phyloP scores from a whole-genome alignment of 208 protist species.

The Wallacemonas sp. region DNA sequence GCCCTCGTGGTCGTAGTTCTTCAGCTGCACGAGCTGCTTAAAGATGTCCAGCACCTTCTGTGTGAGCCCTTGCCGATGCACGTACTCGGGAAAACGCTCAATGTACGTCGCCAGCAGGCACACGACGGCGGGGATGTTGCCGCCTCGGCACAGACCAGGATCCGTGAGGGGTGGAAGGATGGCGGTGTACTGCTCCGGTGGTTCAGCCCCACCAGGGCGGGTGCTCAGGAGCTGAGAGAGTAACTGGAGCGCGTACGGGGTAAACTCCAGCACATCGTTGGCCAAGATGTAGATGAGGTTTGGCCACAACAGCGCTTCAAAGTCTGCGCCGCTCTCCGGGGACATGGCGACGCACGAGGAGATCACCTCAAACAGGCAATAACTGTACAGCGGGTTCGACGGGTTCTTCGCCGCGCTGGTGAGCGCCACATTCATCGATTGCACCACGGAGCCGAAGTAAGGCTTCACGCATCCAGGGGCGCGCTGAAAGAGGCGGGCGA shows the following conservation, averaged over 20 bases:
- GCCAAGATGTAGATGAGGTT: constrained; percentile 84
- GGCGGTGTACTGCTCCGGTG: constrained; percentile 49
- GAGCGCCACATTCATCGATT: constrained; percentile 44
- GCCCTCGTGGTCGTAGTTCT: constrained; percentile 91
- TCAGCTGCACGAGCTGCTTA: constrained; percentile 62
- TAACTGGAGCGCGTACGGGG: constrained; percentile 97
- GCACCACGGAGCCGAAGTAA: constrained; percentile 62
- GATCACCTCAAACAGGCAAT: constrained; percentile 96
- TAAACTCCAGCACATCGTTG: constrained; percentile 93
- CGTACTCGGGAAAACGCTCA: constrained; percentile 65
- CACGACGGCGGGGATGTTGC: constrained; percentile 82
- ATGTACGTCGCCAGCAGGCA: constrained; percentile 77
- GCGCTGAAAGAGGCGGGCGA: constrained; percentile 73
- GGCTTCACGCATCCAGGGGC: constrained; percentile 39
- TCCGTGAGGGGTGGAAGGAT: constrained; percentile 66
- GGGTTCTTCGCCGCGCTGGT: constrained; percentile 85
- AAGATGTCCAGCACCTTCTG: constrained; percentile 70
- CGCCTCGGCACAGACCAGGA: constrained; percentile 59
- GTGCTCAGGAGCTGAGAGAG: constrained; percentile 93
- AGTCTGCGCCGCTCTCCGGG: constrained; percentile 31
- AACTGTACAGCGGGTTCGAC: constrained; percentile 94
- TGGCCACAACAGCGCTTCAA: constrained; percentile 89
- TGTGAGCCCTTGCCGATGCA: constrained; percentile 52
- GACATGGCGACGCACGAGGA: constrained; percentile 85
- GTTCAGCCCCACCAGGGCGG: constrained; percentile 25